Base-by-base conservation (phyloP, 2,329 filamentous ascomycete species). In the Cephalotrichum gorgonifer region DNA sequence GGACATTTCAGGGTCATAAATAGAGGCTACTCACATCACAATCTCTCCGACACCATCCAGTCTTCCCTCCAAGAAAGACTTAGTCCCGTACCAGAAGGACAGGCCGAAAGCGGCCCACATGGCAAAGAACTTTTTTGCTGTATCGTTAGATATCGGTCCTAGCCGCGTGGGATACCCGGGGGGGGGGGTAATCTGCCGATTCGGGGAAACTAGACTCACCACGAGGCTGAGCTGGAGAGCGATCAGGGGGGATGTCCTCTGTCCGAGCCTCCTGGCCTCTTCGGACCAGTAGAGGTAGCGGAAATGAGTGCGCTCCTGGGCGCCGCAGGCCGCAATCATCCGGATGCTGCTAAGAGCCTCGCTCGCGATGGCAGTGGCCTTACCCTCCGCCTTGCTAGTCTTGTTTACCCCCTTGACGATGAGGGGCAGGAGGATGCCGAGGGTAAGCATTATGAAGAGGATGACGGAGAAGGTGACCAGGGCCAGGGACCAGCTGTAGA, bases 281-380 rank as follows among this genome's bases (percentile, higher is more conserved):
- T 73, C 65, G 20, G 79, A 72, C 68, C 75, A 81, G 5, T 66
- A 63, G 14, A 70, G 62, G 57, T 81, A 83, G 30, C 73, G 76
- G 44, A 67, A 62, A 0, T 69, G 64, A 49, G 82, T 71, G 6
- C 75, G 72, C 14, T 63, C 58, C 58, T 83, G 76, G 12, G 81
- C 81, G 31, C 79, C 78, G 55, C 78, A 83, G 1, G 80, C 80
- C 33, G 75, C 70, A 30, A 85, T 69, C 70, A 83, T 84, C 6
- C 78, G 69, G 31, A 83, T 76, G 45, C 74, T 75, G 1, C 71
- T 66, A 54, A 85, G 71, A 2, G 78, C 69, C 60, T 85, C 81
- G 49, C 77, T 79, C 1, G 81, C 80, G 3, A 84, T 67, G 3
- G 77, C 72, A 2, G 73, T 72, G 1, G 79, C 76, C 55, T 75